These are phyloP conservation scores for Kwoniella europaea DNA, from an alignment of 768 basidiomycete genomes.

Conservation along the genomic window DNA sequence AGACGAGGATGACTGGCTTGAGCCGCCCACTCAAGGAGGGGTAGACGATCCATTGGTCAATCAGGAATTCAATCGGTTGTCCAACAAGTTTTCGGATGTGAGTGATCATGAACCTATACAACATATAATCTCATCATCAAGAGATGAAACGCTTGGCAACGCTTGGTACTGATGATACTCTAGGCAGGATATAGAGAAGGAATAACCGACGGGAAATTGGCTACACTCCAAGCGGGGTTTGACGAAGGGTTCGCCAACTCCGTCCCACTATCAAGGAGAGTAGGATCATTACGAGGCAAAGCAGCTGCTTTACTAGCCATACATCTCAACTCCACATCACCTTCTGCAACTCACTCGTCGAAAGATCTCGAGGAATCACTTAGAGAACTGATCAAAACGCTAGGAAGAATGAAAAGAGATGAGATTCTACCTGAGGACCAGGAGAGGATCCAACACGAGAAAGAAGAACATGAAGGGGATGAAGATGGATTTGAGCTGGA, in stretches of 20 bases:
- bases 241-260: conserved; percentile 74
- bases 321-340: conserved; percentile 32
- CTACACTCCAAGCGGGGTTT: conserved; percentile 85
- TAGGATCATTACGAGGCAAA: conserved; percentile 78
- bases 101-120: conserved; percentile 12
- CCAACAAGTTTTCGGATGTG: conserved; percentile 54
- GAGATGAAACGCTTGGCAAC: conserved; percentile 2
- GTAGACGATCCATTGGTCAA: conserved; percentile 45
- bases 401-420: conserved; percentile 69
- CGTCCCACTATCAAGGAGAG: conserved; percentile 71
- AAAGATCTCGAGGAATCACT: conserved; percentile 42
- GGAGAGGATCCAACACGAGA: conserved; percentile 77
- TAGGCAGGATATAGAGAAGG: conserved; percentile 97
- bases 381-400: conserved; percentile 64
- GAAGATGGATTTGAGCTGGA: conserved; percentile 49
- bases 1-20: conserved; percentile 51
- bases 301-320: conserved; percentile 67
- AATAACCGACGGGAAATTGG: conserved; percentile 87
- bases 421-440: conserved; percentile 76
- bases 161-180: conserved; percentile 3
- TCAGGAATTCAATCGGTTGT: conserved; percentile 50
- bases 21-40: conserved; percentile 38
- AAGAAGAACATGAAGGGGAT: conserved; percentile 51
- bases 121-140: no score
- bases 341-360: neutral